Evolutionary conservation across 305 asterid genomes (phyloP).

Genomic region (Fraxinus sp.): DNA sequence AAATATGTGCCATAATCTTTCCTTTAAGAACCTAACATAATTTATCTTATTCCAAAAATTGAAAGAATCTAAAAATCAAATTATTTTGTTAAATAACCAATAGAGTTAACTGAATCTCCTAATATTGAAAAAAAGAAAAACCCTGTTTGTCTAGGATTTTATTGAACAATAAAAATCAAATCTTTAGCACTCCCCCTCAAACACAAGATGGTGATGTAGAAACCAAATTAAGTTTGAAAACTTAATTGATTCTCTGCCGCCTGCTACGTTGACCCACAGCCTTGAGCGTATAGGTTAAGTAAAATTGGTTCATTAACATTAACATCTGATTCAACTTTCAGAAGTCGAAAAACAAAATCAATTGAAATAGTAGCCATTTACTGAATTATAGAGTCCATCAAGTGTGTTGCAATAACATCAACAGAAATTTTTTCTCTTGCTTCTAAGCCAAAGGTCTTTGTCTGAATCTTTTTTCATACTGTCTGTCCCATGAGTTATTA

Average conservation of each 20-base stretch:
- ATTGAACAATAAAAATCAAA: not conserved
- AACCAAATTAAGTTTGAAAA: not conserved
- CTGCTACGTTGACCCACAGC: not conserved
- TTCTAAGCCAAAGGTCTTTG: not conserved
- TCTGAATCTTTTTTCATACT: not conserved
- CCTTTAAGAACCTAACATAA: not conserved
- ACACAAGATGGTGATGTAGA: not conserved
- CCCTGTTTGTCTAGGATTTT: not conserved
- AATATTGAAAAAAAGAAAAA: not conserved
- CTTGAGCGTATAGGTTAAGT: not conserved
- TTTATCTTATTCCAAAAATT: not conserved
- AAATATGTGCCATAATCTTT: not conserved
- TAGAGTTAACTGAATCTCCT: not conserved
- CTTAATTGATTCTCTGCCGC: not conserved
- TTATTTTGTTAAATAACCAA: not conserved
- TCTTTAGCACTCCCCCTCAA: not conserved
- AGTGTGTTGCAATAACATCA: not conserved
- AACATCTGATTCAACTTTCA: not conserved
- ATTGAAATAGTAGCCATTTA: not conserved
- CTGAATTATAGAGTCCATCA: not conserved
- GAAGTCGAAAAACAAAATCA: not conserved
- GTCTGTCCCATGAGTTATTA: not conserved
- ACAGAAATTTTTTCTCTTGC: not conserved
- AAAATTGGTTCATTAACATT: not conserved
- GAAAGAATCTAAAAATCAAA: not conserved